Evolutionary conservation across 2,329 filamentous ascomycete species (phyloP).

Genomic region (Chalara sp.): DNA sequence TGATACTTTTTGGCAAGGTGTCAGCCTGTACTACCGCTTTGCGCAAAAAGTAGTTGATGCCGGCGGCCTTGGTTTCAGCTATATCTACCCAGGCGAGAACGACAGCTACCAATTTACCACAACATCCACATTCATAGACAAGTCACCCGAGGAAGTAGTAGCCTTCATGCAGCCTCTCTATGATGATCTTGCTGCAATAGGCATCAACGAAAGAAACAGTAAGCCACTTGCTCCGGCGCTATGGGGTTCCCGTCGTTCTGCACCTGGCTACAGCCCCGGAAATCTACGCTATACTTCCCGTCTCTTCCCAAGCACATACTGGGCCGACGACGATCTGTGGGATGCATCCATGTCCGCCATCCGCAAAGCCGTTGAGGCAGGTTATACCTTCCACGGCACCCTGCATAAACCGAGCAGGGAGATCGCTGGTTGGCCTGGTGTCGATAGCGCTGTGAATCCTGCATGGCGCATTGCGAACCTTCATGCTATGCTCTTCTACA

Average conservation of each 20-base stretch:
- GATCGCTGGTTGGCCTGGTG: constrained; percentile 5
- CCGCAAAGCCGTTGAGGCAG: constrained; percentile 25
- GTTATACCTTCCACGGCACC: constrained; percentile 27
- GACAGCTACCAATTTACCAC: not conserved
- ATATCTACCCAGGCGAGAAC: not conserved
- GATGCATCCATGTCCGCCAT: constrained; percentile 23
- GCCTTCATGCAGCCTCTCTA: constrained; percentile 29
- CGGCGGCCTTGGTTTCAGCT: constrained; percentile 19
- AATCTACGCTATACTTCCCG: constrained; percentile 29
- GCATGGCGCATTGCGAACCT: constrained; percentile 32
- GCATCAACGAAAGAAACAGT: constrained; percentile 24
- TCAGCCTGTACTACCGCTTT: constrained; percentile 42
- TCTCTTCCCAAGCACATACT: constrained; percentile 33
- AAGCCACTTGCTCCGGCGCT: constrained; percentile 9
- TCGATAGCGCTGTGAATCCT: constrained; percentile 28
- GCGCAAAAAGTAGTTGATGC: constrained; percentile 30
- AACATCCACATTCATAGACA: constrained; percentile 18
- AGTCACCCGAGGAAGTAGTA: constrained; percentile 24
- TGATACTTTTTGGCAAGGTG: constrained; percentile 39
- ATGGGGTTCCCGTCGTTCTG: constrained; percentile 20
- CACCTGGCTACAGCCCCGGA: constrained; percentile 18
- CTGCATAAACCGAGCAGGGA: constrained; percentile 6
- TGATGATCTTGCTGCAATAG: constrained; percentile 28
- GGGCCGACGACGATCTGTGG: constrained; percentile 22
- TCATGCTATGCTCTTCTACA: constrained; percentile 17